phyloP scores from a whole-genome alignment of 2,329 filamentous ascomycete species.

The Nothophaeocryptopus gaeumannii region DNA sequence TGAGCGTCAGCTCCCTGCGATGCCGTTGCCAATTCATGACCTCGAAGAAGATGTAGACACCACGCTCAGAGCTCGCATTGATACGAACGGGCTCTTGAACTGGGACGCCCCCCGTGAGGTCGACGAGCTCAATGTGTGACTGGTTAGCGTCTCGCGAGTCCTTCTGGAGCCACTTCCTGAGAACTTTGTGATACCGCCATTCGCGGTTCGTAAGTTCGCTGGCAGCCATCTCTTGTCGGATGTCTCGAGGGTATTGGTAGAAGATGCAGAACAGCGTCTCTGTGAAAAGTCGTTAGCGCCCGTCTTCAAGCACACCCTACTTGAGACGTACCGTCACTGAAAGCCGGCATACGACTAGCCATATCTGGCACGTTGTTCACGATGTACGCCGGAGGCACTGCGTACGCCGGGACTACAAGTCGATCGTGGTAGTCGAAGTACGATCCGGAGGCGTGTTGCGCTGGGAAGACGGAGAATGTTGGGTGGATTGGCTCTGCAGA shows the following conservation, averaged over 20 bases:
- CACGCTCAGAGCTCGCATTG: conserved; percentile 49
- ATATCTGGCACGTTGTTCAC: conserved; percentile 65
- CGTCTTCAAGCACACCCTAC: neutral
- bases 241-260: conserved; percentile 64
- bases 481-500: conserved; percentile 53
- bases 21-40: conserved; percentile 53
- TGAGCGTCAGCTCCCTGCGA: conserved; percentile 51
- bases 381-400: conserved; percentile 61
- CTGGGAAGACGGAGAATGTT: conserved; percentile 64
- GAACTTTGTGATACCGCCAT: conserved; percentile 55
- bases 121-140: conserved; percentile 32
- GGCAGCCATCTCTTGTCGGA: conserved; percentile 64
- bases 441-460: conserved; percentile 29
- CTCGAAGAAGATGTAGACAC: conserved; percentile 56
- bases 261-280: conserved; percentile 70
- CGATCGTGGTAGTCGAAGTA: conserved; percentile 43
- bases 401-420: conserved; percentile 62
- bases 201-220: conserved; percentile 56
- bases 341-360: conserved; percentile 37
- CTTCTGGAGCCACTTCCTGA: conserved; percentile 56
- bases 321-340: conserved; percentile 34
- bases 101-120: conserved; percentile 28
- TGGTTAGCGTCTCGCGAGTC: conserved; percentile 41
- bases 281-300: conserved; percentile 37
- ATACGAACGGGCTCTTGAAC: conserved; percentile 41